Percentiles rank a stretch among this genome's conserved stretches.
Evolutionary conservation across 2,329 filamentous ascomycete genomes (phyloP).

Genomic region (Fusarium buharicum): DNA sequence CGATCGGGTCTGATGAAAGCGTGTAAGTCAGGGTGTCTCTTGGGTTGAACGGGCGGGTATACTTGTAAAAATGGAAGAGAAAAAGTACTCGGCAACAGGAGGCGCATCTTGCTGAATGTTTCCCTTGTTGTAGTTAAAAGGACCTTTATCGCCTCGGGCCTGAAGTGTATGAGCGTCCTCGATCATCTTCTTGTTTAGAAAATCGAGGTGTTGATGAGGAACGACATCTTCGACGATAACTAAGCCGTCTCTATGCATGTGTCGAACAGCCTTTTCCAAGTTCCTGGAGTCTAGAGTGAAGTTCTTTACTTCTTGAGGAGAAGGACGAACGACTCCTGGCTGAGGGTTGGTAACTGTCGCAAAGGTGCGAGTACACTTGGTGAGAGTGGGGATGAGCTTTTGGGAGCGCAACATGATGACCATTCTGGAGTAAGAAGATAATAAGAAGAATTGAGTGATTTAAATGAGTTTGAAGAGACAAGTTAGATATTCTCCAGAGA

Average conservation of each 20-base stretch:
- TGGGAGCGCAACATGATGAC: slow-evolving; percentile 25
- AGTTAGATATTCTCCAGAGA: not conserved
- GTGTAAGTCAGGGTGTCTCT: not conserved
- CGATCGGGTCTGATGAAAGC: slow-evolving; percentile 59
- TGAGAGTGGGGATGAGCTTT: slow-evolving; percentile 6
- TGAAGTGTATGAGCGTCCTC: slow-evolving; percentile 65
- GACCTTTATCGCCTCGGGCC: slow-evolving; percentile 61
- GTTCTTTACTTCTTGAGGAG: slow-evolving; percentile 54
- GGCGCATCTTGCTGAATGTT: slow-evolving; percentile 72
- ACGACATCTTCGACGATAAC: slow-evolving; percentile 66
- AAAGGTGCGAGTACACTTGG: slow-evolving; percentile 18
- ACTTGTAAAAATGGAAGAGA: slow-evolving; percentile 65
- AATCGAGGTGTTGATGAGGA: slow-evolving; percentile 61
- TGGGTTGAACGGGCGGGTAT: slow-evolving; percentile 28
- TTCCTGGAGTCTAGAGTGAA: slow-evolving; percentile 57
- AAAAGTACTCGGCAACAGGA: slow-evolving; percentile 60
- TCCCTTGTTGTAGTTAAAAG: slow-evolving; percentile 71
- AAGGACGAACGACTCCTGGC: slow-evolving; percentile 49
- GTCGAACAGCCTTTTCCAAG: slow-evolving; percentile 64
- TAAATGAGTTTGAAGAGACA: not conserved
- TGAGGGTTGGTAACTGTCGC: slow-evolving; percentile 12
- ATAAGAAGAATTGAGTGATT: rapidly evolving
- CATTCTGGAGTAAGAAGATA: not conserved
- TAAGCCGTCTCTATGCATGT: slow-evolving; percentile 64
- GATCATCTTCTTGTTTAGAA: slow-evolving; percentile 68